A percentile compares a stretch with the other conserved stretches of the same genome.
phyloP scores from a whole-genome alignment of 257 asterid species.

The Solanum gandarillasii region DNA sequence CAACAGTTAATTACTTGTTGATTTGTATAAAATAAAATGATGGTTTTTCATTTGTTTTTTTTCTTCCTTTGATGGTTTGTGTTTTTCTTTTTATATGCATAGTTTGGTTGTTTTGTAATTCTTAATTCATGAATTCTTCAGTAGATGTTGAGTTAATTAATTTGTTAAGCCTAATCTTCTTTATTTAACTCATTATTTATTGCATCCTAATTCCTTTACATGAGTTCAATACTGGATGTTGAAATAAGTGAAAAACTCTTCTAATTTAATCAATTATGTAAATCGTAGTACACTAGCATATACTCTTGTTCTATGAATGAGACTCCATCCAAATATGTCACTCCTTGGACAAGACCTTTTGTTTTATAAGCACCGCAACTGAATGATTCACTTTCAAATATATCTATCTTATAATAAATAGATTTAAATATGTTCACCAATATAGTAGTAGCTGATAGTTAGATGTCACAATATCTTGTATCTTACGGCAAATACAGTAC shows the following conservation, averaged over 20 bases:
- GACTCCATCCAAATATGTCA: neutral
- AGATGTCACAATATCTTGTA: neutral
- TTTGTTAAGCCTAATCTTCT: neutral
- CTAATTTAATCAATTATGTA: no score
- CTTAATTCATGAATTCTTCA: neutral
- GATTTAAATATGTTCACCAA: neutral
- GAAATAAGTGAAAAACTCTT: no score
- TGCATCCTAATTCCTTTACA: neutral
- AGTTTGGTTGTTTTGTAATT: neutral
- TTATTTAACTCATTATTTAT: neutral
- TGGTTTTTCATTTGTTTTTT: neutral
- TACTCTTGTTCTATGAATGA: neutral
- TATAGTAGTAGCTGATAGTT: neutral
- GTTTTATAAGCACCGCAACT: neutral
- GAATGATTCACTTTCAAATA: no score
- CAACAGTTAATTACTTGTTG: neutral
- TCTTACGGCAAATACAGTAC: neutral
- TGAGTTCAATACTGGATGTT: neutral
- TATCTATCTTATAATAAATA: no score
- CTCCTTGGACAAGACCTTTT: no score
- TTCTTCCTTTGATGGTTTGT: neutral
- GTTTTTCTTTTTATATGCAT: neutral
- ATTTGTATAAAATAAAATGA: neutral
- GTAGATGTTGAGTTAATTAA: neutral
- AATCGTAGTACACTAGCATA: fast-evolving